A percentile compares a stretch with the other conserved stretches of the same genome.
phyloP scores from a whole-genome alignment of 805 yeast genomes.

The Metschnikowia henanensis region DNA sequence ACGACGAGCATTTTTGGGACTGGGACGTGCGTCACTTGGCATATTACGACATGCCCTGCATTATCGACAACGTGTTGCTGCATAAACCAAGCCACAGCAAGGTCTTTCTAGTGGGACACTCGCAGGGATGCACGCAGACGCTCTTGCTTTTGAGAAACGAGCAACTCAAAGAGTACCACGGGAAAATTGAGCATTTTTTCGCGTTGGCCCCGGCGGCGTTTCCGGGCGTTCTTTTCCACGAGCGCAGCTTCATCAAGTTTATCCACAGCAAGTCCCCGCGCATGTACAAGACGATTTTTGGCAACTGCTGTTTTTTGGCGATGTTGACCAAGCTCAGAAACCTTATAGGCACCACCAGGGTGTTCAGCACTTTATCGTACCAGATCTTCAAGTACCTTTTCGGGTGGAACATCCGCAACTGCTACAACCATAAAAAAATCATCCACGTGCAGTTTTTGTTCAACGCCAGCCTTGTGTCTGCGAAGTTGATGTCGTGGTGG shows the following conservation, averaged over 20 bases:
- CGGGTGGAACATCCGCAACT: constrained; percentile 80
- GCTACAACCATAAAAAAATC: constrained; percentile 59
- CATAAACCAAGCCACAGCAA: constrained; percentile 42
- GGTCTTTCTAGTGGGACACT: constrained; percentile 74
- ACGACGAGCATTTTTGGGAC: constrained; percentile 75
- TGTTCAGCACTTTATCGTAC: constrained; percentile 68
- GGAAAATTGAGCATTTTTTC: constrained; percentile 63
- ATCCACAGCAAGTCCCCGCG: constrained; percentile 52
- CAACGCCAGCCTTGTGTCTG: constrained; percentile 81
- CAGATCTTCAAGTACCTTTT: constrained; percentile 84
- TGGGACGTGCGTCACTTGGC: constrained; percentile 93
- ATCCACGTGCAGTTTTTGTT: constrained; percentile 78
- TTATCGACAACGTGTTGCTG: constrained; percentile 59
- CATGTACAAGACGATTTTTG: constrained; percentile 58
- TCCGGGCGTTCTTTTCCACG: constrained; percentile 75
- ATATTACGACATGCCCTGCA: constrained; percentile 68
- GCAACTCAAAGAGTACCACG: constrained; percentile 36
- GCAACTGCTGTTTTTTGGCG: constrained; percentile 77
- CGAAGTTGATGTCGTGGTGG: constrained; percentile 94
- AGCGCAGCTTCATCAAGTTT: constrained; percentile 58
- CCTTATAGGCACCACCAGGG: constrained; percentile 31
- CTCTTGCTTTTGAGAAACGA: constrained; percentile 61
- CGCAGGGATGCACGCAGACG: constrained; percentile 92
- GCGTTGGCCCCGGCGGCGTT: constrained; percentile 91
- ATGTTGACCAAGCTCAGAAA: constrained; percentile 62